phyloP scores from a whole-genome alignment of 208 protist species.

The Borovskyia barvae region DNA sequence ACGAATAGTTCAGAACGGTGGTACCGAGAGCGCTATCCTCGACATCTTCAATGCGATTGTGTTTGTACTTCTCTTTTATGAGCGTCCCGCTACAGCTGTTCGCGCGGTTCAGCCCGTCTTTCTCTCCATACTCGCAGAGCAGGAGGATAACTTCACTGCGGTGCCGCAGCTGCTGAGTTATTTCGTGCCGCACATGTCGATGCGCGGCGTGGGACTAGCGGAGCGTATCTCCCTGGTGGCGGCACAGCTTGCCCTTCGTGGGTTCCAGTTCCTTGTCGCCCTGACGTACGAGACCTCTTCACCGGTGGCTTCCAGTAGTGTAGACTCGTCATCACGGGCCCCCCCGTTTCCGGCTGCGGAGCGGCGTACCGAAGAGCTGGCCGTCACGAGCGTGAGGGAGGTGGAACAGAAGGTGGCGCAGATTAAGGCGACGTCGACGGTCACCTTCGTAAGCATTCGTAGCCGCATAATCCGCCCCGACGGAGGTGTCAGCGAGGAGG shows the following conservation, averaged over 20 bases:
- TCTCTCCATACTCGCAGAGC: conserved; percentile 5
- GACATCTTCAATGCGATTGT: conserved; percentile 20
- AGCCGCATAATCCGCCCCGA: conserved; percentile 15
- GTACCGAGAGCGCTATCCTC: neutral
- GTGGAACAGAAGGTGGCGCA: conserved; percentile 9
- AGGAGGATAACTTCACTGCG: conserved; percentile 14
- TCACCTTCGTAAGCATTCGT: conserved; percentile 5
- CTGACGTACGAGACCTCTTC: conserved; percentile 1
- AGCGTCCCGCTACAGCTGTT: conserved; percentile 11
- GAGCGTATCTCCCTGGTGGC: conserved; percentile 18
- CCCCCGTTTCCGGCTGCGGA: too few relatives aligned
- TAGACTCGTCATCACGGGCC: neutral
- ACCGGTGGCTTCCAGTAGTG: neutral
- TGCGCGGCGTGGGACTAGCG: neutral
- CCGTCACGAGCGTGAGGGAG: conserved; percentile 10
- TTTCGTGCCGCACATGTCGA: conserved; percentile 17
- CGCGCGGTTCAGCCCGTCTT: conserved; percentile 33
- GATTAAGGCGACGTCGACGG: neutral
- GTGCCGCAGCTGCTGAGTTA: conserved; percentile 19
- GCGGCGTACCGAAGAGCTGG: neutral
- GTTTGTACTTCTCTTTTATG: conserved; percentile 28
- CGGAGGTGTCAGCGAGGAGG: conserved; percentile 2
- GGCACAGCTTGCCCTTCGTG: conserved; percentile 14
- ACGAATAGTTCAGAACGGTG: neutral
- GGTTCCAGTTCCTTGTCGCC: conserved; percentile 11